Evolutionary conservation across 2,329 filamentous ascomycete species (phyloP).

Genomic region (Ophiostoma populinum): DNA sequence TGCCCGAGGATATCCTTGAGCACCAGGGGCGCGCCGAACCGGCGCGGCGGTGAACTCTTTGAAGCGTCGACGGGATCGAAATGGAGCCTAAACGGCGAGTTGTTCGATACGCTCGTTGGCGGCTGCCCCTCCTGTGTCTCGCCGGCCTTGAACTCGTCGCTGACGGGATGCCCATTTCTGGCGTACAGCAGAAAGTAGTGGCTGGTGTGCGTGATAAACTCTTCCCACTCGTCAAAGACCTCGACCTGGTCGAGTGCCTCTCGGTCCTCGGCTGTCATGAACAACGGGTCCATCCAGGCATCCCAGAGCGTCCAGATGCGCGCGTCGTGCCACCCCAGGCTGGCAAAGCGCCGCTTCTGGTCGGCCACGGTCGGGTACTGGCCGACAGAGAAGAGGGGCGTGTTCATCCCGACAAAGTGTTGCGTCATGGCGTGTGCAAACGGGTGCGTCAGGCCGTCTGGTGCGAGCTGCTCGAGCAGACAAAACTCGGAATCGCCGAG

Average conservation of each 20-base stretch:
- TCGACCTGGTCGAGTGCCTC: constrained; percentile 51
- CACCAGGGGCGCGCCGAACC: constrained; percentile 41
- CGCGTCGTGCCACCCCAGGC: constrained; percentile 49
- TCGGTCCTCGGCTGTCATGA: constrained; percentile 44
- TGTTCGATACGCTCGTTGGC: no score
- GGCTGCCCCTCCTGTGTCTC: background rate
- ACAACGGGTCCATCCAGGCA: constrained; percentile 55
- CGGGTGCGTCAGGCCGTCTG: constrained; percentile 59
- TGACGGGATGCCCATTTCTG: background rate
- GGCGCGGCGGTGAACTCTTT: constrained; percentile 29
- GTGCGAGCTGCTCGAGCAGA: constrained; percentile 71
- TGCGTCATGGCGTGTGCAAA: constrained; percentile 75
- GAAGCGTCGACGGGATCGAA: background rate
- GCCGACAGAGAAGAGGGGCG: constrained; percentile 57
- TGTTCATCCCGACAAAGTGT: constrained; percentile 68
- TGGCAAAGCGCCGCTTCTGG: constrained; percentile 51
- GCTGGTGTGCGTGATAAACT: constrained; percentile 67
- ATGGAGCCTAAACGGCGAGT: background rate
- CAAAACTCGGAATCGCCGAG: constrained; percentile 55
- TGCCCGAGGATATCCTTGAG: constrained; percentile 21
- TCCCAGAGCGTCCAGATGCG: constrained; percentile 60
- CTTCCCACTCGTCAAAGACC: constrained; percentile 92
- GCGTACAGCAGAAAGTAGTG: constrained; percentile 73
- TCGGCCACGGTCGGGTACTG: constrained; percentile 48
- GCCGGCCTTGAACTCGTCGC: no score